phyloP scores from a whole-genome alignment of 495 filamentous ascomycete genomes.

The Cercophora samala region DNA sequence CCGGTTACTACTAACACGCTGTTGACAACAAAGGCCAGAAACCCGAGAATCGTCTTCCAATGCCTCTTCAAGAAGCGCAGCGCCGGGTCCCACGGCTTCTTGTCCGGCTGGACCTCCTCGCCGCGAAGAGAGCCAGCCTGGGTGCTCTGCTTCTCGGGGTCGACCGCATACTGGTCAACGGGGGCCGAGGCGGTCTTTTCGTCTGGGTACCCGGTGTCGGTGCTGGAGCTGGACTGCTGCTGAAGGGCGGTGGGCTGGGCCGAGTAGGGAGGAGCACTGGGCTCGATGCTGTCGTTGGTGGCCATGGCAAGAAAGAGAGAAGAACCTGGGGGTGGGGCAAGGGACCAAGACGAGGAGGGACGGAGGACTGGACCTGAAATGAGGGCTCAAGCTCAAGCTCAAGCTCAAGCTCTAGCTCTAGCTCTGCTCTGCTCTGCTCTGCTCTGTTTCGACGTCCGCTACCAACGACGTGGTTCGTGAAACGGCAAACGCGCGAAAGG shows the following conservation, averaged over 20 bases:
- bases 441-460: neutral
- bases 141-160: slow-evolving; percentile 29
- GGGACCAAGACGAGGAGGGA: neutral
- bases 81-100: too few relatives aligned
- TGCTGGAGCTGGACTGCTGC: slow-evolving; percentile 15
- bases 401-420: too few relatives aligned
- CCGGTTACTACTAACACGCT: slow-evolving; percentile 27
- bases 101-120: slow-evolving; percentile 1
- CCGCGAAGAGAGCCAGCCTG: slow-evolving; percentile 25
- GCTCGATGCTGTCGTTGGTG: slow-evolving; percentile 17
- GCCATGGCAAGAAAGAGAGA: slow-evolving; percentile 4
- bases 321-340: neutral
- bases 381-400: neutral
- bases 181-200: slow-evolving; percentile 13
- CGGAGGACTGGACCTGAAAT: neutral
- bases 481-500: neutral
- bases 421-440: too few relatives aligned
- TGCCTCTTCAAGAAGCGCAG: slow-evolving; percentile 7
- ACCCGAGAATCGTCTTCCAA: slow-evolving; percentile 21
- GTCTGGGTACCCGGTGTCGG: slow-evolving; percentile 10
- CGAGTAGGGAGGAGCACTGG: neutral
- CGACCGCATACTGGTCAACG: slow-evolving; percentile 21
- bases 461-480: neutral
- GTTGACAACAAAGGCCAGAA: slow-evolving; percentile 19
- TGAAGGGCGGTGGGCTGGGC: neutral